Evolutionary conservation across 2,329 filamentous ascomycete genomes (phyloP).

Genomic region (Fusarium sp.): DNA sequence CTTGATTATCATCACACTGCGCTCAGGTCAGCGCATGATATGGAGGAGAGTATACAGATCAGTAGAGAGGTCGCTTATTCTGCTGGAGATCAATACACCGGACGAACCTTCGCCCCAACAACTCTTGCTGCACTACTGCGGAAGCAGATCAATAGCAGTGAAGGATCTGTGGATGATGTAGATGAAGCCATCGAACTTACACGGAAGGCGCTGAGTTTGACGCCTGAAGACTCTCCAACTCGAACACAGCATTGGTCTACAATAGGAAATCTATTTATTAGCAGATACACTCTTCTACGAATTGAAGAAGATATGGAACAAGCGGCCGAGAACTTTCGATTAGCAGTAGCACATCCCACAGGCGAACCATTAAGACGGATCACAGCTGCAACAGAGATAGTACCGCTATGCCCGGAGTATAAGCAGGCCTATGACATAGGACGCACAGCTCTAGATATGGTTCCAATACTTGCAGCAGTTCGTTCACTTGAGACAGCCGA

Average conservation of each 20-base stretch:
- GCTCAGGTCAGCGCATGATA: neutral
- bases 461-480: neutral
- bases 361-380: neutral
- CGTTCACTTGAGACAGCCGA: neutral
- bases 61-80: neutral
- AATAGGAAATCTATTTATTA: rapidly evolving
- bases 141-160: neutral
- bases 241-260: neutral
- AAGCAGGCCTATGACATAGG: neutral
- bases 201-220: neutral
- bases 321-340: neutral
- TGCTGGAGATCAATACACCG: rapidly evolving
- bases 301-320: rapidly evolving
- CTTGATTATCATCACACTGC: neutral
- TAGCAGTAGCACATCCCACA: neutral
- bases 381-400: neutral
- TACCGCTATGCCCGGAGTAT: neutral
- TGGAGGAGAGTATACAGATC: neutral
- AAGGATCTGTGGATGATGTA: neutral
- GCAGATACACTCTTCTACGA: too few species aligned
- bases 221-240: neutral
- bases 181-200: neutral
- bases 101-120: neutral
- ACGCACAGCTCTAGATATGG: neutral
- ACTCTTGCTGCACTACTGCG: neutral